These are phyloP conservation scores for Drechslerella coelobrocha DNA, from an alignment of 2,329 filamentous ascomycete species.

Conservation along the genomic window DNA sequence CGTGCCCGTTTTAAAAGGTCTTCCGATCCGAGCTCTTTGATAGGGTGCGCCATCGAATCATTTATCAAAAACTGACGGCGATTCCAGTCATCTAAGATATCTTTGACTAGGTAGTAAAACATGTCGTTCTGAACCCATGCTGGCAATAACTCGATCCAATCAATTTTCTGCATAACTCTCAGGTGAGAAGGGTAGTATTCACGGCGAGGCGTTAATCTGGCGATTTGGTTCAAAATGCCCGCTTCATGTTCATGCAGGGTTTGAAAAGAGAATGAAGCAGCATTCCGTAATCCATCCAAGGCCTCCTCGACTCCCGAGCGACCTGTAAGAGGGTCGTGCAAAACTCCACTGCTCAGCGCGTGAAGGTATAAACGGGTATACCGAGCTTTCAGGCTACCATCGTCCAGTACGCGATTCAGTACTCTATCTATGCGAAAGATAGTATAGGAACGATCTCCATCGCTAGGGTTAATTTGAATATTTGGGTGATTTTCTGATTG, in stretches of 20 bases:
- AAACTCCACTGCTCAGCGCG: conserved; percentile 63
- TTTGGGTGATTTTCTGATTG: not conserved
- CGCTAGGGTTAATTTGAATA: not conserved
- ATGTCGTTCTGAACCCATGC: conserved; percentile 60
- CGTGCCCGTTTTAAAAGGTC: conserved; percentile 16
- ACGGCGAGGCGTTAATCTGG: conserved; percentile 59
- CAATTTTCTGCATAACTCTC: conserved; percentile 61
- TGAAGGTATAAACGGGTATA: conserved; percentile 65
- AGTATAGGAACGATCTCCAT: conserved; percentile 56
- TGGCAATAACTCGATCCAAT: conserved; percentile 59
- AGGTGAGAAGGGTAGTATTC: conserved; percentile 60
- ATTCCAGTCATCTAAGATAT: conserved; percentile 57
- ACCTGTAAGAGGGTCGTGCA: conserved; percentile 62
- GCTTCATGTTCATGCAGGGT: conserved; percentile 58
- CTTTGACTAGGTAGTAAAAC: conserved; percentile 58
- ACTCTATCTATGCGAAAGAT: conserved; percentile 62
- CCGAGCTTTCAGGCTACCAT: conserved; percentile 63
- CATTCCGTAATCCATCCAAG: conserved; percentile 62
- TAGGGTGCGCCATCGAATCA: not conserved
- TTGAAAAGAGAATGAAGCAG: conserved; percentile 62
- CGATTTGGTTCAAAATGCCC: conserved; percentile 58
- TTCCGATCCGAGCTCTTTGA: not conserved
- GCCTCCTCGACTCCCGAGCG: conserved; percentile 66
- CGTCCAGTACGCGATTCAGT: conserved; percentile 64
- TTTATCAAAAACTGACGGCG: conserved; percentile 15